Percentiles rank a stretch among this genome's conserved stretches.
Conservation (phyloP, 495 filamentous ascomycete species). For the Penicillium canescens region DNA sequence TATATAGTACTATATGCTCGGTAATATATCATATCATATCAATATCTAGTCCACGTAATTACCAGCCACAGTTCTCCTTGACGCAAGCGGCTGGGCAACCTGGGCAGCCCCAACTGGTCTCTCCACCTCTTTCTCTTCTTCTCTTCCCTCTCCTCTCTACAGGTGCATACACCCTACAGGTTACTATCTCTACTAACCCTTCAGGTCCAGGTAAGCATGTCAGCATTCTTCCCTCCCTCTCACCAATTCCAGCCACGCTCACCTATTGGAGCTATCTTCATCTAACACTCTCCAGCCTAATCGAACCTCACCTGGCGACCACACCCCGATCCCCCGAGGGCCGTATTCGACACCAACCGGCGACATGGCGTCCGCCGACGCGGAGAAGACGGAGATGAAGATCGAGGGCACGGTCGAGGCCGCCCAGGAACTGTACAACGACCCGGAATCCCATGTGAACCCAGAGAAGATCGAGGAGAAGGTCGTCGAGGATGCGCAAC, state of each 20-base stretch:
- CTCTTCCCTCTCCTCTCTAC: not conserved
- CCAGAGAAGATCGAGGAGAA: constrained; percentile 68
- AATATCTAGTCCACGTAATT: not conserved
- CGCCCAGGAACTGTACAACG: constrained; percentile 53
- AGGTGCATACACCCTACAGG: too few relatives aligned
- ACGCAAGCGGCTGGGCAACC: constrained; percentile 31
- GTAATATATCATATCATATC: too few relatives aligned
- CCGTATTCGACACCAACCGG: constrained; percentile 12
- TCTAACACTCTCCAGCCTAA: constrained; percentile 1
- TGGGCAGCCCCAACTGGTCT: constrained; percentile 12
- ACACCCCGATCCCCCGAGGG: constrained; percentile 14
- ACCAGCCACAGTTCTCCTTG: constrained; percentile 29
- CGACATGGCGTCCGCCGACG: constrained; percentile 41
- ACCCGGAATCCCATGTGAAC: constrained; percentile 67
- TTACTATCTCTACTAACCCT: not conserved
- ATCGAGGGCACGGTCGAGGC: constrained; percentile 72
- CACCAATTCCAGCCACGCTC: not conserved
- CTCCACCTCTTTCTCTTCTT: constrained; percentile 5
- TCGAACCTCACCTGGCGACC: not conserved
- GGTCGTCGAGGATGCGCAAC: constrained; percentile 71
- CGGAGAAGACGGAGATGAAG: constrained; percentile 64
- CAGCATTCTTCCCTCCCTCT: not conserved
- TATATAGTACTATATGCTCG: too few relatives aligned
- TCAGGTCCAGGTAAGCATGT: not conserved
- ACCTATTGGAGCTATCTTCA: not conserved